A percentile compares a stretch with the other conserved stretches of the same genome.
Evolutionary conservation across 1,139 yeast genomes (phyloP).

Genomic region (Debaryomycetaceae sp.): DNA sequence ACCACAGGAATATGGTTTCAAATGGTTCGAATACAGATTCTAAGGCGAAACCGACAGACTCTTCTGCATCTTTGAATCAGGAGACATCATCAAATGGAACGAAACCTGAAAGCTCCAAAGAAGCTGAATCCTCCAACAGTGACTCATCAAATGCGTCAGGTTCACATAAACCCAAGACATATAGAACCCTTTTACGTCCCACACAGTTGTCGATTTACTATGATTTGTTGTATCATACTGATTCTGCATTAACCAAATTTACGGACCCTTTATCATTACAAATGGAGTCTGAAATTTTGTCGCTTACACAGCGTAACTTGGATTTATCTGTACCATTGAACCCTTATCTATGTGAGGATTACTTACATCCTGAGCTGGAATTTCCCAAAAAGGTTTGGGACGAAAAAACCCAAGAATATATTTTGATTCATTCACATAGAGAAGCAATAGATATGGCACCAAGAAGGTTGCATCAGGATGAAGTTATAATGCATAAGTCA

Average conservation of each 20-base stretch:
- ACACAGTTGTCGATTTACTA: constrained; percentile 80
- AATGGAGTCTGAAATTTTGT: constrained; percentile 81
- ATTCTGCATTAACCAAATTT: constrained; percentile 67
- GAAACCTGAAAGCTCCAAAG: neutral
- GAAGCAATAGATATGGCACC: constrained; percentile 41
- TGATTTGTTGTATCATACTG: constrained; percentile 82
- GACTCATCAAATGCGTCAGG: constrained; percentile 5
- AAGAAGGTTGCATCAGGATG: constrained; percentile 46
- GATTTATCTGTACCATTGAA: constrained; percentile 71
- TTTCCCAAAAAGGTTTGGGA: constrained; percentile 45
- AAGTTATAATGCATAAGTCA: constrained; percentile 59
- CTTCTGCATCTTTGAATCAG: neutral
- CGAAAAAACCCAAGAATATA: constrained; percentile 28
- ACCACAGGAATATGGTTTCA: constrained; percentile 52
- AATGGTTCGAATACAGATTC: neutral
- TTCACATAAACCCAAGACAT: constrained; percentile 55
- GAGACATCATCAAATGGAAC: constrained; percentile 1
- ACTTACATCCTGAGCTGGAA: constrained; percentile 44
- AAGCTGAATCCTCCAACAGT: constrained; percentile 1
- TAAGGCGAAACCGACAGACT: neutral
- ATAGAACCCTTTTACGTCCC: constrained; percentile 74
- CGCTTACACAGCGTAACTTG: constrained; percentile 72
- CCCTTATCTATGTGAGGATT: constrained; percentile 52
- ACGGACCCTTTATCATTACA: constrained; percentile 73
- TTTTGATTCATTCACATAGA: constrained; percentile 44